Percentiles rank a stretch among this genome's conserved stretches.
Conservation (phyloP, 2,329 filamentous ascomycete genomes). For the Penicillium digitatum region DNA sequence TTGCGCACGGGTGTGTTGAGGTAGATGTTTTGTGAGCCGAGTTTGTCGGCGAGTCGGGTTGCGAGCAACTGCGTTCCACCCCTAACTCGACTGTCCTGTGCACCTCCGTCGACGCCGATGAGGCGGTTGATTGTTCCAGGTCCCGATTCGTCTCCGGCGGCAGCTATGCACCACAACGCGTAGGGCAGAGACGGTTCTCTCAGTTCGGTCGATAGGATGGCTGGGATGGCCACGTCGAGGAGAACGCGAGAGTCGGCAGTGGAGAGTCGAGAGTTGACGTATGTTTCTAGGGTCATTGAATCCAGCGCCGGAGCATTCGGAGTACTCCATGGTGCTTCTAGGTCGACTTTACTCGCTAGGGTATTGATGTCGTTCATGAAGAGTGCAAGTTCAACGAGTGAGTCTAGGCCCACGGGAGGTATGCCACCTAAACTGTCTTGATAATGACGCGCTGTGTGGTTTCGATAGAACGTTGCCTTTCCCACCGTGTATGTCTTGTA, state of each 20-base stretch:
- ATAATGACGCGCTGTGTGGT: not conserved
- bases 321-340: slow-evolving; percentile 1
- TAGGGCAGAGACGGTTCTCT: not conserved
- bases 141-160: not conserved
- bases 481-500: slow-evolving; percentile 16
- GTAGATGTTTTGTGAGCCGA: not conserved
- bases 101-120: not conserved
- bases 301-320: not conserved
- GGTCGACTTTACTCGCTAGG: slow-evolving; percentile 1
- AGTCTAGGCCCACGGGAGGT: not conserved
- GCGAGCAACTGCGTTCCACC: slow-evolving; percentile 3
- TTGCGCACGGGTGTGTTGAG: not conserved
- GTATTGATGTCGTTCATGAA: slow-evolving; percentile 4
- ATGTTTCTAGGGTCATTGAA: slow-evolving; percentile 6
- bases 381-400: not conserved
- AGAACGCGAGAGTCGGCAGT: slow-evolving; percentile 4
- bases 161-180: slow-evolving; percentile 1
- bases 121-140: slow-evolving; percentile 3
- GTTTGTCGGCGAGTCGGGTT: not conserved
- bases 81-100: slow-evolving; percentile 1
- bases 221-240: not conserved
- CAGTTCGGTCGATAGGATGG: not conserved
- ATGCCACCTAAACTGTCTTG: not conserved
- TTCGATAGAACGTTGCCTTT: slow-evolving; percentile 1
- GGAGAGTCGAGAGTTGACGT: not conserved